Percentiles rank a stretch among this genome's conserved stretches.
These are phyloP conservation scores for Coemansia sp. DNA, from an alignment of 192 early-diverging fungal genomes.

Conservation along the genomic window DNA sequence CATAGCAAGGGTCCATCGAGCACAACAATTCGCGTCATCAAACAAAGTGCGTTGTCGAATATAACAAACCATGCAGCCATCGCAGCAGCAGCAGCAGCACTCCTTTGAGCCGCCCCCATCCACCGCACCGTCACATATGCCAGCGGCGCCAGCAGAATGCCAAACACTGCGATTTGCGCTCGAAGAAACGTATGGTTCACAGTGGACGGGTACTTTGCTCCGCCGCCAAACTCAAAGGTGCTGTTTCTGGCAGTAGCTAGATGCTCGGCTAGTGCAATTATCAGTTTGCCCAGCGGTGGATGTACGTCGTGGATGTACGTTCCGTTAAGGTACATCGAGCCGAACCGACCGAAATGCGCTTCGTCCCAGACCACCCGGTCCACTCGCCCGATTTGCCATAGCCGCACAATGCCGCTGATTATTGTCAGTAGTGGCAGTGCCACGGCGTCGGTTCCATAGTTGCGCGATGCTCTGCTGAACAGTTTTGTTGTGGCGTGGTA, in stretches of 20 bases:
- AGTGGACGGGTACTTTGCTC: slow-evolving; percentile 64
- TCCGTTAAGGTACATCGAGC: slow-evolving; percentile 80
- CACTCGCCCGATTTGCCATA: slow-evolving; percentile 58
- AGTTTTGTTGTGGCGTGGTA: no score
- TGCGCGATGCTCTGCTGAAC: no score
- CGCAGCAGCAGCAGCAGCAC: not conserved
- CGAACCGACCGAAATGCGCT: slow-evolving; percentile 96
- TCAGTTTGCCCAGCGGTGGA: slow-evolving; percentile 82
- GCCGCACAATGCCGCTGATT: slow-evolving; percentile 12
- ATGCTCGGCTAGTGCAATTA: slow-evolving; percentile 58
- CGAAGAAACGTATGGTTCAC: slow-evolving; percentile 46
- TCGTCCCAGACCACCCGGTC: slow-evolving; percentile 77
- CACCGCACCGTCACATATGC: not conserved
- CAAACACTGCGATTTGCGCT: not conserved
- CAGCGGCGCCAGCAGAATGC: not conserved
- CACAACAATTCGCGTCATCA: slow-evolving; percentile 63
- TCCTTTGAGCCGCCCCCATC: not conserved
- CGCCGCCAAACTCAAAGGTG: slow-evolving; percentile 28
- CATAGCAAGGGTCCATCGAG: slow-evolving; percentile 67
- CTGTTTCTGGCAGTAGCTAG: not conserved
- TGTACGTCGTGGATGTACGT: slow-evolving; percentile 97
- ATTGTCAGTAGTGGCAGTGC: slow-evolving; percentile 1
- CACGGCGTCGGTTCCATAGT: no score
- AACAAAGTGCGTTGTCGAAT: slow-evolving; percentile 57
- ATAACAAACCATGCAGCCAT: slow-evolving; percentile 10